Base-by-base conservation (phyloP, 2,329 filamentous ascomycete species). In the Scedosporium dehoogii region DNA sequence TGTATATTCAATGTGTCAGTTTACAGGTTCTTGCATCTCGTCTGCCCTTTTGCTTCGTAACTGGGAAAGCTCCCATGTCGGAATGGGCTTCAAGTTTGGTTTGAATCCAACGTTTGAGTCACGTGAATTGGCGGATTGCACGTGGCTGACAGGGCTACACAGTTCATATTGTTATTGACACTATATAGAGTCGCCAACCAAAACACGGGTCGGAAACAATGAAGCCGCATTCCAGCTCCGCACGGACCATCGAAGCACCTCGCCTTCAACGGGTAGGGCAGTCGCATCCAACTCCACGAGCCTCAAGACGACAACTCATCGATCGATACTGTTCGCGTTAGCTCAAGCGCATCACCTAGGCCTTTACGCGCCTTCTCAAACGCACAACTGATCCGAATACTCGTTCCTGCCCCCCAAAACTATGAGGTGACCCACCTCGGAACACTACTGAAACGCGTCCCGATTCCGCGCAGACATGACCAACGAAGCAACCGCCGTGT, bases 381-480 rank as follows among this genome's bases (percentile, higher is more conserved):
- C 12, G 21, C 51, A 18, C 3, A 10, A 29, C 12, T 27, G 51
- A 6, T 27, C 21, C 18, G 51, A 55, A 55, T 27, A 27, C 12
- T 27, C 9, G 51, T n/a, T 18, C n/a, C 18, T 23, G 12, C 23
- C 18, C 51, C 51, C 7, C 51, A 10, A 44, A 18, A 33, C 18
- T 23, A 56, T 55, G 46, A 21, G 51, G 14, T 61, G 25, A 18
- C 46, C 48, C 29, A 16, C 14, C 21, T 23, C 21, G 6, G 29
- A 56, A 27, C 16, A 27, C 27, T n/a, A 16, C 48, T 12, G n/a
- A 42, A 56, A 56, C 59, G 27, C 55, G 55, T 41, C 55, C n/a
- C 27, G 55, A 33, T 21, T 5, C 55, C 12, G 14, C 63, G 25
- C n/a, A 44, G 33, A 61, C 44, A 38, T 65, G 64, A 64, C 60